phyloP scores from a whole-genome alignment of 169 alveolate genomes.

The Eimeria zaria region DNA sequence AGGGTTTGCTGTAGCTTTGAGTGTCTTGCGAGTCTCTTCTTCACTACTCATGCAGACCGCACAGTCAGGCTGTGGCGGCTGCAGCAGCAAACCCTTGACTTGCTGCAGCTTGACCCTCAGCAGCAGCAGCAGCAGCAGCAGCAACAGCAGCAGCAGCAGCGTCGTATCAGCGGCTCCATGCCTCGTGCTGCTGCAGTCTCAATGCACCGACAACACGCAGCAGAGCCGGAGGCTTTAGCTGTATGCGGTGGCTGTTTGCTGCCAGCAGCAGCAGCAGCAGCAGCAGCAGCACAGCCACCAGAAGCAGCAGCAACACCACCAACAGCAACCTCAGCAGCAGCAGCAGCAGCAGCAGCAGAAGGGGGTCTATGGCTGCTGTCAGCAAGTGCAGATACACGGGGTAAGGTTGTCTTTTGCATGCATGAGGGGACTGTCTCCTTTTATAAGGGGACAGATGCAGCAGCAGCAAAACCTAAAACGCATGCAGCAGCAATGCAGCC shows the following conservation, averaged over 20 bases:
- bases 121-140: conserved; percentile 11
- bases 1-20: background rate
- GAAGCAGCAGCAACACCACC: background rate
- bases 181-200: conserved; percentile 17
- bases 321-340: background rate
- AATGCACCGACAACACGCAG: conserved; percentile 5
- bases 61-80: conserved; percentile 6
- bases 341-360: conserved; percentile 8
- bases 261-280: conserved; percentile 36
- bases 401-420: conserved; percentile 10
- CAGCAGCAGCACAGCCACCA: background rate
- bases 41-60: conserved; percentile 21
- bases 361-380: background rate
- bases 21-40: background rate
- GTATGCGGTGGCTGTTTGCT: conserved; percentile 2
- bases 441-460: background rate
- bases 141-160: conserved; percentile 21
- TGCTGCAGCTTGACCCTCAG: background rate
- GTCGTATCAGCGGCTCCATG: background rate
- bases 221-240: conserved; percentile 1
- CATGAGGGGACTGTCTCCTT: background rate
- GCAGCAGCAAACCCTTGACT: background rate
- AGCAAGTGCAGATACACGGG: conserved; percentile 32
- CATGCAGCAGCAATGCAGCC: conserved; percentile 36
- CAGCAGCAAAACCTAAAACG: background rate